These are phyloP conservation scores for Ambrosiella cleistominuta DNA, from an alignment of 2,329 filamentous ascomycete genomes.

Conservation along the genomic window DNA sequence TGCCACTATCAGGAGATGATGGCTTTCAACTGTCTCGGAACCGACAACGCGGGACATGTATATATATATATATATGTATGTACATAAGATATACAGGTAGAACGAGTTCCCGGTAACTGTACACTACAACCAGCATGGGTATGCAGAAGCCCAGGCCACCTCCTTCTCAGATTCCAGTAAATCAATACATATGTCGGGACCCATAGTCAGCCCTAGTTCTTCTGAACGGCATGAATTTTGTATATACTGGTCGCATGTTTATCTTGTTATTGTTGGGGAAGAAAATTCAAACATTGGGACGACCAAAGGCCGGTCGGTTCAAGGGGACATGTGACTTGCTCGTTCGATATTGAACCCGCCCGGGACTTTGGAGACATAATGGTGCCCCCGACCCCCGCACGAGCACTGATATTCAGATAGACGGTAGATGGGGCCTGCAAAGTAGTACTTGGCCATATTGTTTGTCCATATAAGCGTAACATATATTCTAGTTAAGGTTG, in stretches of 20 bases:
- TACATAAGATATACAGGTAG: no score
- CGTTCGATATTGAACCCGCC: not conserved
- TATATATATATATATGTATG: no score
- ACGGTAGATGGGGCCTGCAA: no score
- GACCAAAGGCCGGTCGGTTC: not conserved
- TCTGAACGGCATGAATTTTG: no score
- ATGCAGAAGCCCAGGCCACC: not conserved
- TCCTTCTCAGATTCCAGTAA: not conserved
- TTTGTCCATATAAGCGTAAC: no score
- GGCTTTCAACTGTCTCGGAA: not conserved
- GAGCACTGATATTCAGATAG: no score
- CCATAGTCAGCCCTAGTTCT: no score
- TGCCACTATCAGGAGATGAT: not conserved
- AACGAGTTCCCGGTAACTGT: no score
- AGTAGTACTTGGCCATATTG: no score
- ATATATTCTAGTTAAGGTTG: no score
- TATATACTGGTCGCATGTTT: no score
- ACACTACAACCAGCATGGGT: not conserved
- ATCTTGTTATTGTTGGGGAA: not conserved
- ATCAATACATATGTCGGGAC: not conserved
- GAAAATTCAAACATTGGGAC: not conserved
- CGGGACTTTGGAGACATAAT: not conserved
- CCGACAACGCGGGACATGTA: not conserved
- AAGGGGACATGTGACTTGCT: not conserved
- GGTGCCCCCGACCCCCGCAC: no score